Evolutionary conservation across 2,329 filamentous ascomycete species (phyloP).

Genomic region (Cercospora brassicicola): DNA sequence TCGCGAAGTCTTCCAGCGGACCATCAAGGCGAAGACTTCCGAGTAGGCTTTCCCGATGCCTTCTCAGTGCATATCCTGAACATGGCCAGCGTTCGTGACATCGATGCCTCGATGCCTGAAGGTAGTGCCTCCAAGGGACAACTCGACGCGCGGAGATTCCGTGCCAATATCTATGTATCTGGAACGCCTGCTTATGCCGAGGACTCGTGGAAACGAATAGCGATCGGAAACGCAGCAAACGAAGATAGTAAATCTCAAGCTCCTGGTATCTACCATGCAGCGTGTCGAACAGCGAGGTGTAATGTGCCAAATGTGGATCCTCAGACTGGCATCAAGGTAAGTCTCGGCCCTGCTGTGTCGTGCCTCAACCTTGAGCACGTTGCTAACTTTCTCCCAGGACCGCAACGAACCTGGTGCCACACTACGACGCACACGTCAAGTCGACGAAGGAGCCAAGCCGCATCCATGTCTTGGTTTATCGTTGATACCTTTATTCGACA

Average conservation of each 20-base stretch:
- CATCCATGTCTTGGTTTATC: constrained; percentile 39
- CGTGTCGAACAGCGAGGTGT: constrained; percentile 68
- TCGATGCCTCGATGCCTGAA: constrained; percentile 59
- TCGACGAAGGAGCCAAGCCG: constrained; percentile 37
- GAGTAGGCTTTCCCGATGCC: constrained; percentile 68
- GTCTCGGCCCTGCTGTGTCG: background rate
- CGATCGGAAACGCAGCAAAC: constrained; percentile 41
- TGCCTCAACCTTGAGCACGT: background rate
- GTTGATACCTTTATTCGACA: constrained; percentile 36
- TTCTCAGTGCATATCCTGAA: constrained; percentile 71
- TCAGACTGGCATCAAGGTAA: constrained; percentile 50
- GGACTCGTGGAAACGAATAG: constrained; percentile 66
- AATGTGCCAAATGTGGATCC: constrained; percentile 71
- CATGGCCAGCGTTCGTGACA: constrained; percentile 62
- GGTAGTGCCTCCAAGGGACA: constrained; percentile 48
- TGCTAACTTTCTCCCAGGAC: constrained; percentile 23
- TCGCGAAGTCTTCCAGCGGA: constrained; percentile 60
- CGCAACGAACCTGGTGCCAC: constrained; percentile 37
- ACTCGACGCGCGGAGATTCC: constrained; percentile 65
- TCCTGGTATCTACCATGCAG: constrained; percentile 50
- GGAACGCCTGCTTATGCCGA: constrained; percentile 66
- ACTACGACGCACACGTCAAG: constrained; percentile 32
- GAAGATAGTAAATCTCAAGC: background rate
- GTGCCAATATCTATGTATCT: constrained; percentile 70
- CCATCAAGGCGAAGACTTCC: constrained; percentile 57